Evolutionary conservation across 106 monocot species (phyloP), one percentile per base, ranked within the genome.

Genomic region (Ottelia alismoides): DNA sequence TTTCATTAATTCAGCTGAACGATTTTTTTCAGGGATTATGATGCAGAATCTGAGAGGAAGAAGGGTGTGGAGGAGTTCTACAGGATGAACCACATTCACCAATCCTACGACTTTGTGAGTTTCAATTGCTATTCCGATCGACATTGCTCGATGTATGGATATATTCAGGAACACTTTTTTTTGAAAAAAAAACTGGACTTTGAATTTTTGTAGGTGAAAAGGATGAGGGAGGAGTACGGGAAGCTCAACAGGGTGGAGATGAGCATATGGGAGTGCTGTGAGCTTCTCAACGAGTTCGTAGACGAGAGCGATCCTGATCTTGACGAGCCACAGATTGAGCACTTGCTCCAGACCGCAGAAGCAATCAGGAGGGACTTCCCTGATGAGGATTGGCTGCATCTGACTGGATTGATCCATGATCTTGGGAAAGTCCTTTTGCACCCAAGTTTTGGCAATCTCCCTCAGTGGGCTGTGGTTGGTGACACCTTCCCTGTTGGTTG

Each of bases 401-500:
- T 88, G 9, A 90, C 83, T 43, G 88, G 83, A 10, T 79, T 89
- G 9, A 84, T 80, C 29, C 84, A 84, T 55, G n/a, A 93, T 67
- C 78, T 93, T 17, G 93, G 93, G 21, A 94, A 94, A 67, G 94
- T 88, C 50, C 84, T 94, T 47, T 74, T 88, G 11, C 93, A 93
- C 57, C 64, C 49, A 1, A 80, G 44, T 16, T 93, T 93, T 73
- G 93, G 93, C 2, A 30, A 69, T 28, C 88, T 87, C 45, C 93
- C 93, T 11, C 93, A 93, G 45, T 93, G 93, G 93, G 77, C 88
- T 5, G 84, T 88, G 40, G 88, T 94, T 3, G 83, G 92, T 25
- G 92, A 93, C 49, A 84, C 80, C 27, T 94, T 94, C 52, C 88
- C 94, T 19, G 77, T 94, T 3, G 94, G 94, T 17, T 88, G 94